Percentiles rank a stretch among this genome's conserved stretches.
Evolutionary conservation across 2,329 filamentous ascomycete species (phyloP).

Genomic region (Colletotrichum eremochloae): DNA sequence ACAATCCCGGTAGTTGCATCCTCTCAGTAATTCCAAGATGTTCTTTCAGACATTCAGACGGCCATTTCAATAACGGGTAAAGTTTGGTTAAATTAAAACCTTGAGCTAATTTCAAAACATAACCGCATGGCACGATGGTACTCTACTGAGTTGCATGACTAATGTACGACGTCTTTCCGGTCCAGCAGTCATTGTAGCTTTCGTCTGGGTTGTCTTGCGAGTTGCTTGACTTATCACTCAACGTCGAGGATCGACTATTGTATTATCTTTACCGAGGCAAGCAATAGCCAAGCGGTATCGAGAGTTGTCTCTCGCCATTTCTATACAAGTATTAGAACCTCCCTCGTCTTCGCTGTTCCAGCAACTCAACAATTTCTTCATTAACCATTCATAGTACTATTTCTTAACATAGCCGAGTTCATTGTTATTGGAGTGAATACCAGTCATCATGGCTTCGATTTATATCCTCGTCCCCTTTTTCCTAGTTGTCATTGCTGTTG

Average conservation of each 20-base stretch:
- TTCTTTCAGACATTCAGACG: not conserved
- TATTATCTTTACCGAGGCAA: not conserved
- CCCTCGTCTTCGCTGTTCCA: not conserved
- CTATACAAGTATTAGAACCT: not conserved
- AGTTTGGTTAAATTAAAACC: conserved; percentile 10
- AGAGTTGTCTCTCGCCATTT: not conserved
- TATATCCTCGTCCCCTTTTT: conserved; percentile 25
- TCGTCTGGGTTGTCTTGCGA: not conserved
- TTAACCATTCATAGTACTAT: not conserved
- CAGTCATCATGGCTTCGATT: conserved; percentile 15
- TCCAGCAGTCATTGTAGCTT: not conserved
- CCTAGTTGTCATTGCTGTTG: conserved; percentile 8
- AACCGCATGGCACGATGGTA: not conserved
- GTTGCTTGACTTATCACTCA: not conserved
- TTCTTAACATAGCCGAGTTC: not conserved
- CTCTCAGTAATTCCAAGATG: not conserved
- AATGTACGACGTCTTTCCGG: not conserved
- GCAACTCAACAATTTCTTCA: not conserved
- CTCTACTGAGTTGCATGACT: conserved; percentile 19
- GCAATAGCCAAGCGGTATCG: not conserved
- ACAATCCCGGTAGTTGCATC: not conserved
- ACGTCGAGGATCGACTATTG: not conserved
- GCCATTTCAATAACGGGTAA: conserved; percentile 6
- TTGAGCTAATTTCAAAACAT: not conserved
- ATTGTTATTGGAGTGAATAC: not conserved